Evolutionary conservation across 345 rosid species (phyloP), one percentile per base, ranked within the genome.

Genomic region (Lepidium aucheri): DNA sequence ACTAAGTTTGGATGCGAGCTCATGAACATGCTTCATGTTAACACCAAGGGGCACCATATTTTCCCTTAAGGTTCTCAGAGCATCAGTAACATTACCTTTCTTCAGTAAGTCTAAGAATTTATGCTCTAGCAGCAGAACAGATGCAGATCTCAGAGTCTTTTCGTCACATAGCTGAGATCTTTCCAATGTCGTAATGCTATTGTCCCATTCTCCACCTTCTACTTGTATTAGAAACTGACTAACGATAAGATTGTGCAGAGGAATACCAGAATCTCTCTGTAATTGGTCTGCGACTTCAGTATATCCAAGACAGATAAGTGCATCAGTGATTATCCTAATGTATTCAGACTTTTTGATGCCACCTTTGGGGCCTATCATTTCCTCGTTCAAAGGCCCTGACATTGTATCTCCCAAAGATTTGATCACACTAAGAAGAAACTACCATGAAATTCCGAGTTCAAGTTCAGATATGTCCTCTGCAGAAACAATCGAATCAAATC

Each of bases 301-400:
- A 69, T 70, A 86, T 63, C 89, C 86, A 65, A 86, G 87, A 1
- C 89, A 86, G 64, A 71, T 62, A 54, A 86, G 79, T 8, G 89
- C 80, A 13, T 45, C 78, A 30, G 65, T 76, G 64, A 86, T 76
- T 44, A 82, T 51, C 67, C 76, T 81, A 44, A 86, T 60, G 73
- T 76, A 81, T 39, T 86, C 87, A 14, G 78, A 68, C 68, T 50
- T 76, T 49, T 79, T 86, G 14, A 84, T 65, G 53, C 72, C 52
- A 62, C 85, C 79, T 63, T 71, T 68, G 7, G 79, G 69, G 32
- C 88, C 55, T 46, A 61, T n/a, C 55, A 18, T 77, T 73, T 59
- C 65, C 70, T 67, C 81, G 30, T 26, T 26, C 26, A 24, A 24
- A 24, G 26, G 26, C 30, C 6, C 30, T 26, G 30, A 26, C 86